These are phyloP conservation scores for Smallanthus sonchifolius DNA, from an alignment of 129 eudicot species.

Conservation along the genomic window DNA sequence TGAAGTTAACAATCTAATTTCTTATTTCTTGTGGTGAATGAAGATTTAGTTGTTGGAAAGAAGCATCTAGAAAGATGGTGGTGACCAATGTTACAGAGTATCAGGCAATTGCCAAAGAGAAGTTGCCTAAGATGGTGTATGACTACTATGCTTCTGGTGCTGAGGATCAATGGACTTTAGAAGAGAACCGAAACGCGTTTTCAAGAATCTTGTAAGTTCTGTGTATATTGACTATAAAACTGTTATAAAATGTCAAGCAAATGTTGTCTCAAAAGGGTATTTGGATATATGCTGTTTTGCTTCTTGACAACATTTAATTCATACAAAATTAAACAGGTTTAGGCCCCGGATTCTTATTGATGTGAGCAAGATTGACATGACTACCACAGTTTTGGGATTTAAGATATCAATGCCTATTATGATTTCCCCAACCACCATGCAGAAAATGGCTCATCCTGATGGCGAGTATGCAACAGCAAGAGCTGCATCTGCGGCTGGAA, in stretches of 20 bases:
- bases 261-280: background rate
- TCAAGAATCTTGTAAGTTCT: constrained; percentile 76
- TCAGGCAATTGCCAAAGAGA: constrained; percentile 83
- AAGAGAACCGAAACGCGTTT: constrained; percentile 88
- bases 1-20: constrained; percentile 10
- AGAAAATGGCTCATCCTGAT: constrained; percentile 98
- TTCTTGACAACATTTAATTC: background rate
- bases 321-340: constrained; percentile 43
- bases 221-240: background rate
- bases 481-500: constrained; percentile 93
- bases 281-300: constrained; percentile 2
- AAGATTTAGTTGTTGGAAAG: constrained; percentile 29
- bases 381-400: constrained; percentile 78
- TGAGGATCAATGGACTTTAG: constrained; percentile 92
- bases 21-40: constrained; percentile 6
- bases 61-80: constrained; percentile 42
- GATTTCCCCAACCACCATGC: constrained; percentile 95
- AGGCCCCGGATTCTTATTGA: constrained; percentile 91
- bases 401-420: constrained; percentile 89
- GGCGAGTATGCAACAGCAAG: constrained; percentile 99
- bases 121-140: constrained; percentile 85
- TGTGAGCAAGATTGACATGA: constrained; percentile 86
- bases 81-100: constrained; percentile 81
- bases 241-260: background rate
- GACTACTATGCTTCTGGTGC: constrained; percentile 99